These are phyloP conservation scores for Carpinus fangiana DNA, from an alignment of 306 rosid species.

Conservation along the genomic window DNA sequence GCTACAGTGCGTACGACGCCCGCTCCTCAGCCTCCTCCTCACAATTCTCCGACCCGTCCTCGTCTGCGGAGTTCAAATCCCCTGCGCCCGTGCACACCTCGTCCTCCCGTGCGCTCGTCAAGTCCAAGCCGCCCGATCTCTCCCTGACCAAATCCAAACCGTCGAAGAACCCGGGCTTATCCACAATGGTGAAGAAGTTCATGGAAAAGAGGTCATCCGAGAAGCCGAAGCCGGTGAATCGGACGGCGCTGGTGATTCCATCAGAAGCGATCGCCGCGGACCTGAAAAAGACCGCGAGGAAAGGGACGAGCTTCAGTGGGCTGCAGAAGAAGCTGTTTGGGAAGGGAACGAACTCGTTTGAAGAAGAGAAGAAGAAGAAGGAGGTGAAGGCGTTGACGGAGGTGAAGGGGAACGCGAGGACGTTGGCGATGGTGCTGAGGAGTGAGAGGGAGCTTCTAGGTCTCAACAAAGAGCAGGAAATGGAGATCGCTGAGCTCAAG, in stretches of 20 bases:
- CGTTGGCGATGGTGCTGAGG: slow-evolving; percentile 85
- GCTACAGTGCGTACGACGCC: slow-evolving; percentile 76
- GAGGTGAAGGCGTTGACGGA: slow-evolving; percentile 89
- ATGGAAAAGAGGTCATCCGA: slow-evolving; percentile 54
- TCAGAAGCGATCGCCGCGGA: slow-evolving; percentile 62
- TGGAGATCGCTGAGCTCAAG: slow-evolving; percentile 59
- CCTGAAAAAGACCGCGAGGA: slow-evolving; percentile 70
- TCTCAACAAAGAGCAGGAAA: slow-evolving; percentile 65
- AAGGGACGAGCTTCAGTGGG: slow-evolving; percentile 50
- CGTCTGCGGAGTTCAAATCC: slow-evolving; percentile 57
- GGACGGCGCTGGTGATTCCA: slow-evolving; percentile 54
- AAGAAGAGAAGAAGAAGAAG: slow-evolving; percentile 44
- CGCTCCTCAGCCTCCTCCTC: slow-evolving; percentile 85
- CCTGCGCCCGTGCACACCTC: slow-evolving; percentile 7
- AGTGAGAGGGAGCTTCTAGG: slow-evolving; percentile 92
- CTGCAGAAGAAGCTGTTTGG: slow-evolving; percentile 77
- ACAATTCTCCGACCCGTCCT: slow-evolving; percentile 71
- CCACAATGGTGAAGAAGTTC: slow-evolving; percentile 70
- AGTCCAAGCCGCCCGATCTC: slow-evolving; percentile 50
- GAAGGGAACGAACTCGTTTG: slow-evolving; percentile 33
- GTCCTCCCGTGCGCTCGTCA: slow-evolving; percentile 67
- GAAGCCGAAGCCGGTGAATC: slow-evolving; percentile 36
- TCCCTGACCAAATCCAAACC: slow-evolving; percentile 31
- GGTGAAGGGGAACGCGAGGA: slow-evolving; percentile 84
- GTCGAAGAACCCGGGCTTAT: slow-evolving; percentile 64